Base-by-base conservation (phyloP, 768 basidiomycete genomes). In the Kwoniella sp. region DNA sequence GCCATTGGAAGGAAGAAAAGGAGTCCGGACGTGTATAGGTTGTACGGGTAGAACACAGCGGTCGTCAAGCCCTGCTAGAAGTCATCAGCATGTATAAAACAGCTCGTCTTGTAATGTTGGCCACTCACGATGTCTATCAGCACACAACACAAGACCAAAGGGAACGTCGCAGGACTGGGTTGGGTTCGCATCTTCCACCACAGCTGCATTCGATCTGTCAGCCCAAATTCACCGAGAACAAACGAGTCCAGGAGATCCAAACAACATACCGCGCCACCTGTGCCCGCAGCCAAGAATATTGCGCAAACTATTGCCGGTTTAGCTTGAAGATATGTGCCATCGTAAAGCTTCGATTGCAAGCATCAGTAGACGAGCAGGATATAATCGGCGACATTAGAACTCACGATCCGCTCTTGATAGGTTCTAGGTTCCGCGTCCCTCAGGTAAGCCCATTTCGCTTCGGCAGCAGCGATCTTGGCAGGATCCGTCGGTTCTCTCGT, bases 1-100 rank as follows among this genome's bases (percentile, higher is more conserved):
- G 76, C 68, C 75, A 80, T 78, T 1, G 79, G 79, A 37, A 75
- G 45, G 67, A 76, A 73, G 68, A 76, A 78, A 1, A 76, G 65
- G 1, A 76, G 52, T 20, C 76, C 76, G 11, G 72, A 58, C 3
- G 71, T 71, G 54, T 78, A 78, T 0, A 63, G 48, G 20, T 73
- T 53, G 22, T 63, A 61, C 0, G 74, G 74, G 37, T 72, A 73
- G 17, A 71, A 70, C 0, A 65, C 68, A 4, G 72, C 74, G 1
- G 69, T 71, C 0, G 76, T 78, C 22, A 78, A 56, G 25, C 72
- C 57, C 75, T 76, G 54, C 7, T 13, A 38, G 15, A 26, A 34
- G 29, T 41, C 25, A 53, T 71, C 51, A 65, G 67, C 50, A n/a
- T 38, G 26, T 17, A 2, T 17, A 31, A 5, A 34, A 34, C 34